Base-by-base conservation (phyloP, 345 rosid genomes). In the Bruguiera gymnorhiza region DNA sequence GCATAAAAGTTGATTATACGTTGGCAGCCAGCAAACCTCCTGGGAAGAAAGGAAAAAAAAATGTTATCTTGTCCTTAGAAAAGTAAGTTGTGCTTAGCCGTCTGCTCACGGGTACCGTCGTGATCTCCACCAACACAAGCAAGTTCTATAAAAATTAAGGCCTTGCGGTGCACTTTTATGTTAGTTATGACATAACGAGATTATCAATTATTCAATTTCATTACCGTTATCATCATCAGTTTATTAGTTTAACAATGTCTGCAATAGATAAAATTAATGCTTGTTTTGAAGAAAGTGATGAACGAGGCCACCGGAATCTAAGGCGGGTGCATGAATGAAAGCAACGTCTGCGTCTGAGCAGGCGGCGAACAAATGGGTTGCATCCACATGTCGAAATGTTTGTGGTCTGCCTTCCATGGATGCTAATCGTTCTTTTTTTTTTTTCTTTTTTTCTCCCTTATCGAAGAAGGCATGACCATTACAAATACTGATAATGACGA, bases 11-110 rank as follows among this genome's bases (percentile, higher is more conserved):
- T 19, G 53, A 1, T 20, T 10, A 70, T 56, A 60, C 77, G 79
- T 76, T 61, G 72, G 70, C 70, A 69, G 71, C 46, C 83, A 79
- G 81, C 81, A 74, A 82, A 66, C 69, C 58, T 37, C 59, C 3
- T 39, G 6, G 57, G 52, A 63, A 60, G 75, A 66, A 71, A 32
- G 48, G 58, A 70, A 11, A 72, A 79, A 55, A 74, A 81, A 83
- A 83, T 39, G 16, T 78, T 81, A 76, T 81, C 83, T 26, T 71
- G 1, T 71, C 48, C 36, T 63, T 19, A 18, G 79, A 85, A 80
- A 83, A 77, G 67, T 51, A 80, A 61, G 76, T 70, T 68, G 71
- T 70, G 66, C 85, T 77, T 68, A 50, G 77, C 80, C 50, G 37
- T 52, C 24, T 15, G 70, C 51, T 58, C 71, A 51, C 20, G 21